These are phyloP conservation scores for Salicornia ramosissima DNA, from an alignment of 148 eudicot species.

Conservation along the genomic window DNA sequence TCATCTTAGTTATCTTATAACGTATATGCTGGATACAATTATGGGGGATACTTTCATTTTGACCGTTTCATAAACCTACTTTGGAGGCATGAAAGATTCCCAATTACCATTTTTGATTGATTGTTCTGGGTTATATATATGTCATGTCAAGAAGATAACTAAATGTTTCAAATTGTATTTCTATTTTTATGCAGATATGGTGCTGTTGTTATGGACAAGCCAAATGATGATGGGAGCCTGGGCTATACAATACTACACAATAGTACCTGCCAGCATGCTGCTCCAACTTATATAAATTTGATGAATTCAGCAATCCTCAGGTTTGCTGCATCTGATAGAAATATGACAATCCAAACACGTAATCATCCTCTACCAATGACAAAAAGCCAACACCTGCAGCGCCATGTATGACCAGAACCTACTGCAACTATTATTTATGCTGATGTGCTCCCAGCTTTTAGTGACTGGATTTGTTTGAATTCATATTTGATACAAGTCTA, in stretches of 20 bases:
- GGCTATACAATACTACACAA: conserved; percentile 91
- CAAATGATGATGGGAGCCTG: conserved; percentile 61
- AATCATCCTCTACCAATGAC: conserved; percentile 94
- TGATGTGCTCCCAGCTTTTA: background rate
- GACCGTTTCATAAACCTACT: background rate
- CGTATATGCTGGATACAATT: too few species aligned
- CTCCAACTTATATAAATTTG: conserved; percentile 82
- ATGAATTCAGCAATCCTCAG: conserved; percentile 92
- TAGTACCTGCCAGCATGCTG: conserved; percentile 96
- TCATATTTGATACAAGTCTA: background rate
- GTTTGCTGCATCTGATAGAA: conserved; percentile 63
- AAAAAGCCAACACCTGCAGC: conserved; percentile 87
- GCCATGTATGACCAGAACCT: conserved; percentile 54
- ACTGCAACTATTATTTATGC: background rate
- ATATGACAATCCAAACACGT: conserved; percentile 88
- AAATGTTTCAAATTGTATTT: too few species aligned
- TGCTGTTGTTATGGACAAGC: conserved; percentile 81
- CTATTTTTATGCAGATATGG: conserved; percentile 62
- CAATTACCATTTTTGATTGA: background rate
- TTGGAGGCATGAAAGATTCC: background rate
- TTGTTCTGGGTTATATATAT: background rate
- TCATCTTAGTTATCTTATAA: too few species aligned
- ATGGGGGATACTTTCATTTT: too few species aligned
- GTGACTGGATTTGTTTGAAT: background rate
- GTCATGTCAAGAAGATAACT: too few species aligned